Evolutionary conservation across 306 rosid species (phyloP), one percentile per base, ranked within the genome.

Genomic region (Hippophae tibetana): DNA sequence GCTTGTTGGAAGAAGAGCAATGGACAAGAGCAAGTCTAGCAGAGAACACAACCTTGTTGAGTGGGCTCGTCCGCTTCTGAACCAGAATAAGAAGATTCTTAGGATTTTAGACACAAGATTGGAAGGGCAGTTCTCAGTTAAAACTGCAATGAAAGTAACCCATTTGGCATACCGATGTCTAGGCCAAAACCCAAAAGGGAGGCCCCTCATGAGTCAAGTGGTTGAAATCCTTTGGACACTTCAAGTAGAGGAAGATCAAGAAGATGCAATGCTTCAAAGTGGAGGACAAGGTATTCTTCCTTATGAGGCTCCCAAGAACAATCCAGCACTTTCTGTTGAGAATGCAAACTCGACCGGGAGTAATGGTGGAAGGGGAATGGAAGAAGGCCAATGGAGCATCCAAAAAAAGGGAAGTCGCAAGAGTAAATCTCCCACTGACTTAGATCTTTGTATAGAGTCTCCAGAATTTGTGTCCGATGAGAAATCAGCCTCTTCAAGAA

Each of bases 11-110:
- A 79, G 87, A 59, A 83, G 78, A 75, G 95, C 97, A 42, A 75
- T 89, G 76, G 97, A 89, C 78, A 86, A 86, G 76, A 86, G 97
- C 77, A 83, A 92, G 65, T 95, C 97, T 10, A 86, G 95, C 82
- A 79, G 87, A 70, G 95, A 89, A 67, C 95, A 89, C 72, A 89
- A 83, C 80, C 68, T 89, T 60, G 97, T 89, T 47, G 95, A 83
- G 78, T 89, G 97, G 97, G 95, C 97, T 7, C 89, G 95, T 25
- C 97, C 97, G 0, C 76, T 89, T 43, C 63, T 89, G 76, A 89
- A 78, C 72, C 78, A 89, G 72, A 89, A 89, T 48, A 89, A 86
- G 70, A 89, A 86, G 69, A 73, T 89, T 9, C 54, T 83, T 68
- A 75, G 76, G 67, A 89, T 89, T 62, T 60, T 89, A 70, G 97